Percentiles rank a stretch among this genome's conserved stretches.
Conservation (phyloP, 768 basidiomycete genomes). For the Phanerochaete carnosa region DNA sequence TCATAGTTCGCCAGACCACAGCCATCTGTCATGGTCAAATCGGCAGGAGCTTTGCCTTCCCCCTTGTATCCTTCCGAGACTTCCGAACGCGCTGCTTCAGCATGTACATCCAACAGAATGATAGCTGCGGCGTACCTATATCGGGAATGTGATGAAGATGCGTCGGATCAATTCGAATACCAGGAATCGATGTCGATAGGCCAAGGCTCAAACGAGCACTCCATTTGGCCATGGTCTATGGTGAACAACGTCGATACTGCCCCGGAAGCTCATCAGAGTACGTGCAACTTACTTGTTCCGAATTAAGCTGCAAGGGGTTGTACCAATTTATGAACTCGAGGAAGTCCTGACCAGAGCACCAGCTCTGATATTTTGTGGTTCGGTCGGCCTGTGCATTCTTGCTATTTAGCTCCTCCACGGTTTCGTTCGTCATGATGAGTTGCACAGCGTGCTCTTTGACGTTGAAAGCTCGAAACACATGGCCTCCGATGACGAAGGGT, state of each 20-base stretch:
- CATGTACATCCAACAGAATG: background rate
- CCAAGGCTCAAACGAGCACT: constrained; percentile 58
- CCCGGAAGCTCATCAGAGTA: background rate
- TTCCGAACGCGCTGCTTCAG: constrained; percentile 6
- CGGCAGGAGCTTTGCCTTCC: constrained; percentile 21
- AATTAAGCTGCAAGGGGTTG: constrained; percentile 47
- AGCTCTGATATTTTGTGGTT: no score
- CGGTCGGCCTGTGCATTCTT: no score
- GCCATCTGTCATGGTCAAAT: constrained; percentile 61
- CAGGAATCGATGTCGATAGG: constrained; percentile 63
- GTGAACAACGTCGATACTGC: background rate
- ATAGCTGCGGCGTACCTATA: constrained; percentile 36
- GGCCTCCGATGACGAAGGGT: constrained; percentile 50
- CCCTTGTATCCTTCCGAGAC: constrained; percentile 22
- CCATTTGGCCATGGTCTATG: constrained; percentile 62
- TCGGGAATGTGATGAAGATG: constrained; percentile 43
- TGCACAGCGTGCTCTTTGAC: constrained; percentile 59
- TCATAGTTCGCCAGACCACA: constrained; percentile 67
- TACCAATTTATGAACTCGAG: constrained; percentile 51
- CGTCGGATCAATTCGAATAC: constrained; percentile 34
- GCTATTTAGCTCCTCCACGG: background rate
- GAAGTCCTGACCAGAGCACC: constrained; percentile 18
- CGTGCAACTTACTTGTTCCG: constrained; percentile 43
- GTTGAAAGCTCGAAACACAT: constrained; percentile 58
- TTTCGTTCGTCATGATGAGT: constrained; percentile 52